Percentiles rank a stretch among this genome's conserved stretches.
phyloP scores from a whole-genome alignment of 2,329 filamentous ascomycete genomes.

The Fusarium bulbicola region DNA sequence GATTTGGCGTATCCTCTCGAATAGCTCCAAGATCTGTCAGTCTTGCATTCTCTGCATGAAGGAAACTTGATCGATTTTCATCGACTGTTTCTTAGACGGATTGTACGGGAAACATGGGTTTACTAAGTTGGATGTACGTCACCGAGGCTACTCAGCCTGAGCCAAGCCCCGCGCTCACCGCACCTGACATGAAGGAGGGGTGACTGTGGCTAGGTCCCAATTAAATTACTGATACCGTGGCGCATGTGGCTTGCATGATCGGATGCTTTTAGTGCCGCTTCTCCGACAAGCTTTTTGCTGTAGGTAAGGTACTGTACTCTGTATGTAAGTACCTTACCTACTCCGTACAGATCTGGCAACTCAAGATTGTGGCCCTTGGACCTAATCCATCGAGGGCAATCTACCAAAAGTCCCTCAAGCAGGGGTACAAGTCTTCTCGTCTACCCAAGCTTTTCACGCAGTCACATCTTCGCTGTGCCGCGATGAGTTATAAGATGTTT shows the following conservation, averaged over 20 bases:
- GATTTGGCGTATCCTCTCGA: background rate
- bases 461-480: slow-evolving; percentile 30
- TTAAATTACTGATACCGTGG: background rate
- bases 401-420: slow-evolving; percentile 31
- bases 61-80: background rate
- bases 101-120: slow-evolving; percentile 10
- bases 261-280: background rate
- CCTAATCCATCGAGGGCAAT: slow-evolving; percentile 4
- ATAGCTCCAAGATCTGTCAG: slow-evolving; percentile 17
- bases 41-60: slow-evolving; percentile 7
- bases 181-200: slow-evolving; percentile 16
- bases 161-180: slow-evolving; percentile 28
- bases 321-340: background rate
- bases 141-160: slow-evolving; percentile 32
- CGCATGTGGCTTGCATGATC: background rate
- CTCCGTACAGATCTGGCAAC: background rate
- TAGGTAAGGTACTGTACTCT: background rate
- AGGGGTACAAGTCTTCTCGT: slow-evolving; percentile 13
- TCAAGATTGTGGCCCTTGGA: slow-evolving; percentile 11
- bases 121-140: slow-evolving; percentile 24
- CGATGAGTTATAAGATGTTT: slow-evolving; percentile 12
- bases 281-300: background rate
- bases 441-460: slow-evolving; percentile 20
- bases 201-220: slow-evolving; percentile 7
- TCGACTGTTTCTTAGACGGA: slow-evolving; percentile 4